A percentile compares a stretch with the other conserved stretches of the same genome.
Conservation (phyloP, 768 basidiomycete genomes). For the Termitomyces sp. region DNA sequence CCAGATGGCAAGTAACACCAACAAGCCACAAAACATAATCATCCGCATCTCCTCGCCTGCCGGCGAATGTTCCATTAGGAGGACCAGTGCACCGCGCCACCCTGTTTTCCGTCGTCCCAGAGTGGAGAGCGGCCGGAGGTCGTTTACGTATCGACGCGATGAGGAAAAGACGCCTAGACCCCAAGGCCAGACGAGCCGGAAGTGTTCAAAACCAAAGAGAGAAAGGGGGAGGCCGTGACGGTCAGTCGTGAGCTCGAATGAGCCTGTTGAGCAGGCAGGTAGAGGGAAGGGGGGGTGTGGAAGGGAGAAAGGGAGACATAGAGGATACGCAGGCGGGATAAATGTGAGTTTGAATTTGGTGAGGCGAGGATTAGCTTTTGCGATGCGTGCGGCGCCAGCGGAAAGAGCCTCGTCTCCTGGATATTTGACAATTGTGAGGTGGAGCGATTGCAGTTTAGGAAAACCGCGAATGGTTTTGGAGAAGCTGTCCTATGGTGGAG, state of each 20-base stretch:
- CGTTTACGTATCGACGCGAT: slow-evolving; percentile 32
- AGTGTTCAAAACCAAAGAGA: slow-evolving; percentile 47
- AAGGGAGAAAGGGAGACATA: slow-evolving; percentile 41
- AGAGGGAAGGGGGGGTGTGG: slow-evolving; percentile 38
- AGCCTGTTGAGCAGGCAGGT: slow-evolving; percentile 43
- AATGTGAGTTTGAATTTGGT: slow-evolving; percentile 59
- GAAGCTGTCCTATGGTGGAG: slow-evolving; percentile 45
- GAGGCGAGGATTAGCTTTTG: slow-evolving; percentile 63
- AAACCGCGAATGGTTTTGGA: slow-evolving; percentile 59
- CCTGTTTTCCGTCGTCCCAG: slow-evolving; percentile 34
- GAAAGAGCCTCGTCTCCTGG: slow-evolving; percentile 59
- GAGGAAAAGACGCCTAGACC: slow-evolving; percentile 35
- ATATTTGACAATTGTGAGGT: slow-evolving; percentile 62
- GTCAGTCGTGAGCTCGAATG: slow-evolving; percentile 54
- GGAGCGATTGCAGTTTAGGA: slow-evolving; percentile 56
- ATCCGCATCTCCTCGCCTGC: slow-evolving; percentile 69
- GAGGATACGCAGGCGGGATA: slow-evolving; percentile 48
- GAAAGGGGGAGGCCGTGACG: slow-evolving; percentile 58
- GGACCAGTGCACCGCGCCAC: slow-evolving; percentile 32
- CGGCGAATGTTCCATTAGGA: slow-evolving; percentile 51
- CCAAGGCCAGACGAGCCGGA: slow-evolving; percentile 43
- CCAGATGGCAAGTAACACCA: slow-evolving; percentile 47
- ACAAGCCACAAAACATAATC: slow-evolving; percentile 46
- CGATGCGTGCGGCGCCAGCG: slow-evolving; percentile 56
- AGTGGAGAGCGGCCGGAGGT: slow-evolving; percentile 34